These are phyloP conservation scores for Neurospora sp. DNA, from an alignment of 495 filamentous ascomycete genomes.

Conservation along the genomic window DNA sequence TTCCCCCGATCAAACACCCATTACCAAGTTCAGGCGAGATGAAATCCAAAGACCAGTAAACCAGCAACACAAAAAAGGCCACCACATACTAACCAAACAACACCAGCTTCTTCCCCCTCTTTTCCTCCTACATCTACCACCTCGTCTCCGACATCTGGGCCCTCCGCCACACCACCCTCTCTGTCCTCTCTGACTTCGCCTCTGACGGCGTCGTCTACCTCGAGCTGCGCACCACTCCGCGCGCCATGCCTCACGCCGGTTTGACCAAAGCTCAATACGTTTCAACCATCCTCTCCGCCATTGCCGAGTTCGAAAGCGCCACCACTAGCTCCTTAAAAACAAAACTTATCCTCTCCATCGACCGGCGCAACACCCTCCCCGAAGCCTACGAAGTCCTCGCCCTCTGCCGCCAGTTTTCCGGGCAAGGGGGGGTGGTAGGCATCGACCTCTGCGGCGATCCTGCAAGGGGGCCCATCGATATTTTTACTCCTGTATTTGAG, in stretches of 20 bases:
- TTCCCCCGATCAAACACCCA: neutral
- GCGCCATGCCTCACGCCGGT: constrained; percentile 40
- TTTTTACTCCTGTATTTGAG: constrained; percentile 46
- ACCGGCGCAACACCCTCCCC: constrained; percentile 49
- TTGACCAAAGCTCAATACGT: constrained; percentile 57
- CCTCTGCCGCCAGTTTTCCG: constrained; percentile 47
- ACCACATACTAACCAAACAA: constrained; percentile 33
- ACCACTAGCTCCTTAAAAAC: constrained; percentile 21
- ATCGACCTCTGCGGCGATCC: constrained; percentile 79
- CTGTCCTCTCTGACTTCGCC: constrained; percentile 62
- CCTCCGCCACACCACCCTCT: constrained; percentile 52
- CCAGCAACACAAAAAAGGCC: neutral
- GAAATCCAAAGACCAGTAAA: neutral
- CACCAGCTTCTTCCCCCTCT: constrained; percentile 35
- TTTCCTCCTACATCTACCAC: constrained; percentile 57
- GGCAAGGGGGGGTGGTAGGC: constrained; percentile 52
- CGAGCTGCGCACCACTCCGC: constrained; percentile 74
- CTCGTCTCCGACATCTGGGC: constrained; percentile 51
- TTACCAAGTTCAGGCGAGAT: neutral
- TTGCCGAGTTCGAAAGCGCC: constrained; percentile 35
- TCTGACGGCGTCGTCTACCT: constrained; percentile 68
- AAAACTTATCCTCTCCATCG: constrained; percentile 64
- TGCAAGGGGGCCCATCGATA: constrained; percentile 45
- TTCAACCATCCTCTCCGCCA: constrained; percentile 48
- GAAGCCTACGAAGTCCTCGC: constrained; percentile 53